Evolutionary conservation across 352 stramenopile species (phyloP).

Genomic region (Pythium chondricola): DNA sequence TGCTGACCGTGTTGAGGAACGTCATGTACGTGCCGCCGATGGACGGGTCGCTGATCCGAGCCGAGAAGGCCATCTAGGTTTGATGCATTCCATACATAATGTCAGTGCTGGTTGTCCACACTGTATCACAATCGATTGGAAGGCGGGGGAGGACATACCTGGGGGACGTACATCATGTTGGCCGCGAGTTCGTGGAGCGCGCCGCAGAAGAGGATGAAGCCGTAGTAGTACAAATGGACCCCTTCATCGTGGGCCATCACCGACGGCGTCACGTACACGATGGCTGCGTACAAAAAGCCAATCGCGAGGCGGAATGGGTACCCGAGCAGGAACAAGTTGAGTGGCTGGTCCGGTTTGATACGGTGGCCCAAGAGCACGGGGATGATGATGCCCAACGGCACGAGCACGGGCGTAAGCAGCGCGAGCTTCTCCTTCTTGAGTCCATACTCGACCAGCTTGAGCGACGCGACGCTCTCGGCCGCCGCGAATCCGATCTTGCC

Average conservation of each 20-base stretch:
- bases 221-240: constrained; percentile 76
- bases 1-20: constrained; percentile 98
- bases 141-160: too few relatives aligned
- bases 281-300: constrained; percentile 72
- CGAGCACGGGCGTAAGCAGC: constrained; percentile 79
- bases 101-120: background rate
- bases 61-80: constrained; percentile 99
- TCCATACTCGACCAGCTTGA: constrained; percentile 91
- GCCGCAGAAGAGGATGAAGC: constrained; percentile 57
- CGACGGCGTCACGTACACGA: constrained; percentile 77
- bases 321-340: constrained; percentile 75
- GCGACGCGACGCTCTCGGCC: constrained; percentile 84
- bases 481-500: constrained; percentile 90
- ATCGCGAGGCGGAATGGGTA: constrained; percentile 83
- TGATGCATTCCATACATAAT: too few relatives aligned
- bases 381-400: constrained; percentile 86
- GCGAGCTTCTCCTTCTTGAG: constrained; percentile 92
- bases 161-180: constrained; percentile 91
- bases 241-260: constrained; percentile 70
- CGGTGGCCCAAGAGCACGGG: constrained; percentile 69
- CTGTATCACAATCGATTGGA: too few relatives aligned
- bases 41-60: constrained; percentile 93
- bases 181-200: constrained; percentile 78
- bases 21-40: constrained; percentile 99
- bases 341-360: constrained; percentile 63